These are phyloP conservation scores for Heterobasidion annosum DNA, from an alignment of 1,284 basidiomycete species.

Conservation along the genomic window DNA sequence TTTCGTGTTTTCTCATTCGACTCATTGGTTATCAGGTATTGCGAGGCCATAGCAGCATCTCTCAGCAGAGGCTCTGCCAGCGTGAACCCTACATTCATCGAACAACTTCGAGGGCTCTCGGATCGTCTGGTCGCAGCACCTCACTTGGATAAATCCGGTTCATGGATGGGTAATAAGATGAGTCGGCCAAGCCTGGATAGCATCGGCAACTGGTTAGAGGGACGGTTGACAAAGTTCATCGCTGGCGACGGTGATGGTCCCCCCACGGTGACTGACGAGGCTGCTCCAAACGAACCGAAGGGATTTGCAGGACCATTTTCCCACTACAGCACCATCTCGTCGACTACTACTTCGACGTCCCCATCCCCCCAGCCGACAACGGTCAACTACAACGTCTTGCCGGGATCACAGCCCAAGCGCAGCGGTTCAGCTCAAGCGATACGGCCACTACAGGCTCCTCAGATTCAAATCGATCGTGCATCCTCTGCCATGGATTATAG, in stretches of 20 bases:
- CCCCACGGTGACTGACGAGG: constrained; percentile 28
- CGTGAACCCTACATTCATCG: constrained; percentile 57
- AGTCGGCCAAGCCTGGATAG: constrained; percentile 87
- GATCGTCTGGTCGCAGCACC: constrained; percentile 78
- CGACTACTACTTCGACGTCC: constrained; percentile 59
- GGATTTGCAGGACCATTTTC: constrained; percentile 80
- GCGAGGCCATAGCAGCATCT: constrained; percentile 79
- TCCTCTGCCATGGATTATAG: constrained; percentile 73
- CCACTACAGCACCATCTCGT: constrained; percentile 91
- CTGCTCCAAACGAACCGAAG: constrained; percentile 30
- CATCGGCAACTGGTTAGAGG: constrained; percentile 90
- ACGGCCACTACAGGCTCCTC: constrained; percentile 31
- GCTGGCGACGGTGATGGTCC: constrained; percentile 73
- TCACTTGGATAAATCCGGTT: constrained; percentile 61
- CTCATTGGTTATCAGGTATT: constrained; percentile 57
- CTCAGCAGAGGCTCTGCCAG: constrained; percentile 61
- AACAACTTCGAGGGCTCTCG: constrained; percentile 74
- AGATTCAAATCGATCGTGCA: constrained; percentile 53
- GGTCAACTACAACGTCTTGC: constrained; percentile 31
- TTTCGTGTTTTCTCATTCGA: background rate
- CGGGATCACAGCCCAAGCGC: constrained; percentile 29
- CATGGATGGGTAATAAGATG: constrained; percentile 79
- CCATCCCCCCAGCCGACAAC: constrained; percentile 63
- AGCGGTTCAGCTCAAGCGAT: constrained; percentile 60
- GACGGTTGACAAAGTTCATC: constrained; percentile 93